Evolutionary conservation across 768 basidiomycete species (phyloP).

Genomic region (Leccinum variicolor): DNA sequence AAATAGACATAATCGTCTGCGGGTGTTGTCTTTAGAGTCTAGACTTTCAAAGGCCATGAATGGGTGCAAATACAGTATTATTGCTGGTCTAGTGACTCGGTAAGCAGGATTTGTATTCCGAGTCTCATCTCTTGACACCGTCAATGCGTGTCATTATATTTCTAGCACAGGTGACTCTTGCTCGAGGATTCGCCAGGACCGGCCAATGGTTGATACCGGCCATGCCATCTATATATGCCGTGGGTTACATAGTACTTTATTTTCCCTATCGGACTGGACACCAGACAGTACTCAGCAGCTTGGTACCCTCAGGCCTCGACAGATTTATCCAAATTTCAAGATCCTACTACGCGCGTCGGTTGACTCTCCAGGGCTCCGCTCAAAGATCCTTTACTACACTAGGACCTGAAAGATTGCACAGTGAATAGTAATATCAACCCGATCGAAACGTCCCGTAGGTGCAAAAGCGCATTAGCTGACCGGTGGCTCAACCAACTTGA

Average conservation of each 20-base stretch:
- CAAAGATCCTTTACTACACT: background rate
- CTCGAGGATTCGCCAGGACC: no score
- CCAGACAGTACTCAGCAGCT: no score
- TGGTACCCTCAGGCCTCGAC: no score
- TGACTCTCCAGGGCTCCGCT: background rate
- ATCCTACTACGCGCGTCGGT: no score
- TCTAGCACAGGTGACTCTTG: no score
- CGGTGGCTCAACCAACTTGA: background rate
- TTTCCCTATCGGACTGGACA: no score
- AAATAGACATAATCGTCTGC: background rate
- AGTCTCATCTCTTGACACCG: no score
- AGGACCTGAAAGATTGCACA: background rate
- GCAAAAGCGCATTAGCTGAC: background rate
- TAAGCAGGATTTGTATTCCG: background rate
- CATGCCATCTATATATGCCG: no score
- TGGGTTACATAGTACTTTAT: no score
- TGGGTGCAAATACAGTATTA: background rate
- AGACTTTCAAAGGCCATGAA: background rate
- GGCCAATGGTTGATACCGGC: no score
- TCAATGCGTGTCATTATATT: no score
- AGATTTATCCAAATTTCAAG: background rate
- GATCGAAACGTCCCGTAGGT: background rate
- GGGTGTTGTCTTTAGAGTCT: background rate
- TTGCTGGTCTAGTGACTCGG: background rate
- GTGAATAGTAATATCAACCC: background rate